Evolutionary conservation across 306 rosid genomes (phyloP).

Genomic region (Quercus gilva): DNA sequence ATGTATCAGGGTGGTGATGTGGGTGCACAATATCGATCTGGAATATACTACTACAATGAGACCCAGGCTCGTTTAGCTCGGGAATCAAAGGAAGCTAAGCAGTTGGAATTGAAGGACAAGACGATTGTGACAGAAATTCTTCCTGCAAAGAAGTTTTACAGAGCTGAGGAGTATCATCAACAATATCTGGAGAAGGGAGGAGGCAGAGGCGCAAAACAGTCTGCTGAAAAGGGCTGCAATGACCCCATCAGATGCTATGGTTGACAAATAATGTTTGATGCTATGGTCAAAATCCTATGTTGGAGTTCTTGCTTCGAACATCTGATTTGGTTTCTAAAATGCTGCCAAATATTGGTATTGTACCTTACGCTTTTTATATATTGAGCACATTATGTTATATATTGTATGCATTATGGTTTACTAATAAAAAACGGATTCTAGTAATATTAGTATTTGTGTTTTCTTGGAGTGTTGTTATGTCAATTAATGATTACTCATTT

Average conservation of each 20-base stretch:
- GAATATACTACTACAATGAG: conserved; percentile 76
- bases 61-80: conserved; percentile 57
- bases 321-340: neutral
- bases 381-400: neutral
- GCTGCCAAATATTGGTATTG: neutral
- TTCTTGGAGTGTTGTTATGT: neutral
- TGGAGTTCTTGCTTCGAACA: neutral
- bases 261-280: conserved; percentile 19
- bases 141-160: conserved; percentile 77
- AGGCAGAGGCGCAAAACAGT: conserved; percentile 49
- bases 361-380: neutral
- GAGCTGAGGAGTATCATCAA: conserved; percentile 94
- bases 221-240: conserved; percentile 73
- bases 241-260: conserved; percentile 91
- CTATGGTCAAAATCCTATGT: neutral
- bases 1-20: conserved; percentile 59
- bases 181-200: conserved; percentile 93
- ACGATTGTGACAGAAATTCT: conserved; percentile 74
- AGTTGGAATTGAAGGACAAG: conserved; percentile 42
- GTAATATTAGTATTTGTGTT: neutral
- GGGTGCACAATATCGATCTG: conserved; percentile 84
- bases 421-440: neutral
- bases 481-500: neutral
- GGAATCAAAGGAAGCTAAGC: conserved; percentile 76
- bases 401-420: neutral